Evolutionary conservation across 2,329 filamentous ascomycete species (phyloP).

Genomic region (Elsinoe australis): DNA sequence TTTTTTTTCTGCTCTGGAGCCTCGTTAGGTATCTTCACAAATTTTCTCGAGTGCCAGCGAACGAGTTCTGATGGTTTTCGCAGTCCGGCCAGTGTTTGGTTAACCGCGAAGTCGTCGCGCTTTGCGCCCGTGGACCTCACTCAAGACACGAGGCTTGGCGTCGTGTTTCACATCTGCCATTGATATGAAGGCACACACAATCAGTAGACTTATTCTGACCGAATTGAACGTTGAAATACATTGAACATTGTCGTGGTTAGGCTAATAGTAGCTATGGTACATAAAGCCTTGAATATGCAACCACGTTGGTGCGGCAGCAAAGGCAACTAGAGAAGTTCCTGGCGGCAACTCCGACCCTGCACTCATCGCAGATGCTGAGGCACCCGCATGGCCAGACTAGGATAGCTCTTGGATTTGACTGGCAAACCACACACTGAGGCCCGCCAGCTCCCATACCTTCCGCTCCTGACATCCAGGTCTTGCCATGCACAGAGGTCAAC

Average conservation of each 20-base stretch:
- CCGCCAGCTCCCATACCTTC: slow-evolving; percentile 65
- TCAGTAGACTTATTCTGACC: too few species aligned
- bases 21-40: not conserved
- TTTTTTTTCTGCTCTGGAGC: not conserved
- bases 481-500: slow-evolving; percentile 26
- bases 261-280: slow-evolving; percentile 62
- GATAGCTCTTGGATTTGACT: slow-evolving; percentile 74
- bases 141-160: not conserved
- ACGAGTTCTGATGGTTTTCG: not conserved
- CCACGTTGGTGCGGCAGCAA: slow-evolving; percentile 81
- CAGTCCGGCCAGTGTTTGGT: too few species aligned
- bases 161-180: not conserved
- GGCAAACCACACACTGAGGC: slow-evolving; percentile 89
- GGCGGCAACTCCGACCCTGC: slow-evolving; percentile 84
- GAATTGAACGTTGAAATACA: too few species aligned
- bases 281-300: slow-evolving; percentile 83
- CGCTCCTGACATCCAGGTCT: slow-evolving; percentile 62
- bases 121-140: slow-evolving; percentile 5
- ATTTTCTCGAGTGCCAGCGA: not conserved
- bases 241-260: too few species aligned
- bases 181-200: too few species aligned
- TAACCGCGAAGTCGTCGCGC: not conserved
- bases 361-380: slow-evolving; percentile 89
- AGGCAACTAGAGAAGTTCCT: slow-evolving; percentile 97
- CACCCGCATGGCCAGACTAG: slow-evolving; percentile 97